phyloP scores from a whole-genome alignment of 2,329 filamentous ascomycete species.

The Fusarium nygamai region DNA sequence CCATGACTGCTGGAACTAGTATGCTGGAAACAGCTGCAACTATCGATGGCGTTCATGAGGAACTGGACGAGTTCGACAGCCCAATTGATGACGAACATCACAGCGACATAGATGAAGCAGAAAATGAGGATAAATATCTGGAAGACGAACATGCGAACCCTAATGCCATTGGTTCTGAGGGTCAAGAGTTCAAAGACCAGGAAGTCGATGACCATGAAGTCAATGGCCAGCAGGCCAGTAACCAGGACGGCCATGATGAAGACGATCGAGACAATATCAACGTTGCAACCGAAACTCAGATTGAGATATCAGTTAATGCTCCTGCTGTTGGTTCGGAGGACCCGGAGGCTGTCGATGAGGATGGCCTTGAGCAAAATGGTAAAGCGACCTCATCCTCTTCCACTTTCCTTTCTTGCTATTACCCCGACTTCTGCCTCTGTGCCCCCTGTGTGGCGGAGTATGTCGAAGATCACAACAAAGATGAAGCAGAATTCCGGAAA shows the following conservation, averaged over 20 bases:
- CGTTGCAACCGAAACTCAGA: constrained; percentile 15
- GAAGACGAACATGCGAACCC: constrained; percentile 22
- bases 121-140: constrained; percentile 32
- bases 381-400: constrained; percentile 26
- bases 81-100: constrained; percentile 34
- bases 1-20: constrained; percentile 25
- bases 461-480: constrained; percentile 25
- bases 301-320: constrained; percentile 17
- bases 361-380: constrained; percentile 39
- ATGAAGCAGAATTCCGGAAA: constrained; percentile 25
- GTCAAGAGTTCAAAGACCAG: not conserved
- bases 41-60: constrained; percentile 34
- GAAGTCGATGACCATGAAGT: not conserved
- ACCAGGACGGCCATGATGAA: not conserved
- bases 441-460: constrained; percentile 23
- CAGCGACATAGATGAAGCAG: constrained; percentile 13
- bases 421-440: constrained; percentile 36
- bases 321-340: not conserved
- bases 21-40: constrained; percentile 25
- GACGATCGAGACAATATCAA: not conserved
- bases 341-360: constrained; percentile 8
- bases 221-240: not conserved
- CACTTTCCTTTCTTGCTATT: constrained; percentile 23
- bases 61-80: constrained; percentile 42
- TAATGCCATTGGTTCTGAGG: not conserved